A percentile compares a stretch with the other conserved stretches of the same genome.
These are phyloP conservation scores for Scheffersomyces cryptocercus DNA, from an alignment of 1,139 yeast genomes.

Conservation along the genomic window DNA sequence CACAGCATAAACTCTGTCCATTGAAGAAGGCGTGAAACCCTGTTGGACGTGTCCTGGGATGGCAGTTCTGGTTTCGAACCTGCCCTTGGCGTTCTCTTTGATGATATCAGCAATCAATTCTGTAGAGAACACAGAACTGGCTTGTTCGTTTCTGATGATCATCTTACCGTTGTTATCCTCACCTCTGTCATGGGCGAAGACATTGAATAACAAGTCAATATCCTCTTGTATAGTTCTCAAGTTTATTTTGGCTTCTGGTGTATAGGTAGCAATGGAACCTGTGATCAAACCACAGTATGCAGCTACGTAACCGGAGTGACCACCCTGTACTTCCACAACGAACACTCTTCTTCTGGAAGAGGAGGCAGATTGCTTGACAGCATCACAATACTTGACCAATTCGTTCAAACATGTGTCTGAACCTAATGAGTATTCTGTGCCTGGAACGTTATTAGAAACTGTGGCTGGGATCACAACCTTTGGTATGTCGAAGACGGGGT, in stretches of 20 bases:
- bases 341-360: slow-evolving; percentile 78
- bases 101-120: slow-evolving; percentile 81
- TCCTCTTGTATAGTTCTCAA: slow-evolving; percentile 63
- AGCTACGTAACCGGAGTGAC: slow-evolving; percentile 79
- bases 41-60: slow-evolving; percentile 98
- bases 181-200: slow-evolving; percentile 60
- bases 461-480: slow-evolving; percentile 83
- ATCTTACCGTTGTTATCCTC: slow-evolving; percentile 77
- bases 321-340: slow-evolving; percentile 86
- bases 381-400: slow-evolving; percentile 74
- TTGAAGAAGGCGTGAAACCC: slow-evolving; percentile 94
- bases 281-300: slow-evolving; percentile 66
- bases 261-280: slow-evolving; percentile 75
- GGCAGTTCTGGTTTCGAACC: slow-evolving; percentile 91
- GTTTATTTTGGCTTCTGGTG: slow-evolving; percentile 69
- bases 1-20: slow-evolving; percentile 90
- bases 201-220: slow-evolving; percentile 54
- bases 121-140: slow-evolving; percentile 80
- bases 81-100: slow-evolving; percentile 70
- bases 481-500: slow-evolving; percentile 77
- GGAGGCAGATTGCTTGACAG: slow-evolving; percentile 76
- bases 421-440: slow-evolving; percentile 79
- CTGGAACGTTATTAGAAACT: slow-evolving; percentile 81
- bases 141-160: slow-evolving; percentile 80
- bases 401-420: slow-evolving; percentile 78